Conservation (phyloP, 192 early-diverging fungal genomes). For the Ambispora gerdemannii region DNA sequence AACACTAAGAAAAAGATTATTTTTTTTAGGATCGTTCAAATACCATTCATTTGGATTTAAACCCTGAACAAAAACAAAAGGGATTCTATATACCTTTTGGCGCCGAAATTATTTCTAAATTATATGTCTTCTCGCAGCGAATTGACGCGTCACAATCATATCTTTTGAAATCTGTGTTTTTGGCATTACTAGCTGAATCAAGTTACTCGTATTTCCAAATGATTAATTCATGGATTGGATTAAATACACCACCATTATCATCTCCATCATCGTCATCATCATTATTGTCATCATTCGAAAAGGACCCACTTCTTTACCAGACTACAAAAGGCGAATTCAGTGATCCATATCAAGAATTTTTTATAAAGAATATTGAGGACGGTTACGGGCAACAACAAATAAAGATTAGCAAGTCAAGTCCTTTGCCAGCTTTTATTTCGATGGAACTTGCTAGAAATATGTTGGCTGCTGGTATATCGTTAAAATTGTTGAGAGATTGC, state of each 20-base stretch:
- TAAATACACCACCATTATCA: conserved; percentile 12
- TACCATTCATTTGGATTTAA: too few relatives aligned
- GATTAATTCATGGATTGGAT: conserved; percentile 36
- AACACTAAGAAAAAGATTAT: too few relatives aligned
- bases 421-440: conserved; percentile 33
- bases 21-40: too few relatives aligned
- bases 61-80: background rate
- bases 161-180: conserved; percentile 31
- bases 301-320: background rate
- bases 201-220: conserved; percentile 37
- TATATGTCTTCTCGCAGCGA: conserved; percentile 18
- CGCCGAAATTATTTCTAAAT: conserved; percentile 29
- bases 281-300: background rate
- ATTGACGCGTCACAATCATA: conserved; percentile 24
- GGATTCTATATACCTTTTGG: conserved; percentile 42
- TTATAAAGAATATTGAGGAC: conserved; percentile 27
- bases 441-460: conserved; percentile 32
- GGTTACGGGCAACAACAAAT: conserved; percentile 10
- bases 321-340: background rate
- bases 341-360: conserved; percentile 38
- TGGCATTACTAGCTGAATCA: conserved; percentile 31
- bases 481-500: conserved; percentile 35
- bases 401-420: conserved; percentile 25
- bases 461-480: conserved; percentile 37
- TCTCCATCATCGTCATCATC: background rate